Evolutionary conservation across 164 flowering plant genomes (phyloP), one percentile per base, ranked within the genome.

Genomic region (Santalum album): DNA sequence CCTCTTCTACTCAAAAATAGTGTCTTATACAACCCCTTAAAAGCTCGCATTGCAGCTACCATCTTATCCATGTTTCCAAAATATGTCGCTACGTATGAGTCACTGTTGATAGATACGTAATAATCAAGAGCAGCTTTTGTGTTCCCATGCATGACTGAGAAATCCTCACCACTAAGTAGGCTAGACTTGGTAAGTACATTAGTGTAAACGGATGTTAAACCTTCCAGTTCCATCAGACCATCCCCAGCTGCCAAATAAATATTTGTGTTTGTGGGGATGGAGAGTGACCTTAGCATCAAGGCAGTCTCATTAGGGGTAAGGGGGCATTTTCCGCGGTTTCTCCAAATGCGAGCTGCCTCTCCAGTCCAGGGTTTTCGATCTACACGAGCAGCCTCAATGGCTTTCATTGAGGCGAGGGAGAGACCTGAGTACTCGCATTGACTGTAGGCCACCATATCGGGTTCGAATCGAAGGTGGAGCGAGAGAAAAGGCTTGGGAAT

Each of bases 21-120:
- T 9, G 97, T 90, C 60, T 77, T 85, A 24, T 67, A 67, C 66
- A 82, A 48, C 38, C 95, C 92, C 56, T 75, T 81, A 27, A 49
- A 68, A 3, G 95, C 84, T 56, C 96, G 75, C 99, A 89, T 84
- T 1, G 99, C 97, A 25, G 96, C 75, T 5, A 94, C 99, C 95
- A 94, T 94, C 77, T 94, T 94, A 63, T 94, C 99, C 97, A 94
- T 94, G 68, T 94, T 94, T 22, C 97, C 99, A 61, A 94, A 94
- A 69, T 83, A 94, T 2, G 99, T 94, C 38, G 96, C 97, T 24
- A 94, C 53, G 22, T 90, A 94, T 0, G 91, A 73, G 53, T 92
- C 95, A 38, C 99, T 94, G 65, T 83, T 85, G 46, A 90, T 82
- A 1, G 99, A 90, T 34, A 90, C 84, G 24, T 78, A 78, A 61